Conservation (phyloP, 495 filamentous ascomycete species). For the Penicillium atrosanguineum region DNA sequence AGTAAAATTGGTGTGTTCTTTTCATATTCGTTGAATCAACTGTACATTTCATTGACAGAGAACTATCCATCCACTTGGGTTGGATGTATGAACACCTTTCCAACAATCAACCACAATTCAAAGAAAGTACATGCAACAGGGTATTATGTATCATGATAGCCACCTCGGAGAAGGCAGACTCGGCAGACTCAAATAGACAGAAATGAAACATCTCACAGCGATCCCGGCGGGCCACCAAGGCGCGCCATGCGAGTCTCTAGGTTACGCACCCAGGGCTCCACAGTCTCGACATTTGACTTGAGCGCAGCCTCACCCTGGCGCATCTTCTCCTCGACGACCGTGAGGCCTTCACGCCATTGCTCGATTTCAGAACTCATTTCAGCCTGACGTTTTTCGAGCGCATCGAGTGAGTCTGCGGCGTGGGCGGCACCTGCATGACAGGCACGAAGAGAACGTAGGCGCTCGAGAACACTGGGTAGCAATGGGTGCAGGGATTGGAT, state of each 20-base stretch:
- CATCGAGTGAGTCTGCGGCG: slow-evolving; percentile 75
- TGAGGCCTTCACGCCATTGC: slow-evolving; percentile 80
- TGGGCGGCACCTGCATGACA: slow-evolving; percentile 85
- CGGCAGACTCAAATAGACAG: slow-evolving; percentile 7
- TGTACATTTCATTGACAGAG: neutral
- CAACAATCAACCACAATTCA: slow-evolving; percentile 3
- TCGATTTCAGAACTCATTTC: slow-evolving; percentile 82
- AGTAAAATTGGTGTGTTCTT: neutral
- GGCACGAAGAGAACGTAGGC: slow-evolving; percentile 75
- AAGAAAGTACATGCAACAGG: slow-evolving; percentile 19
- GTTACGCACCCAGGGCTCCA: slow-evolving; percentile 86
- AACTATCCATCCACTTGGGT: neutral
- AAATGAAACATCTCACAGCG: neutral
- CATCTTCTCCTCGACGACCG: slow-evolving; percentile 74
- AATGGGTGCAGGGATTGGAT: slow-evolving; percentile 85
- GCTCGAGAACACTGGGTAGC: slow-evolving; percentile 80
- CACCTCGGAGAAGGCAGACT: neutral
- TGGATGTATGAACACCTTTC: slow-evolving; percentile 6
- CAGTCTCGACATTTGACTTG: slow-evolving; percentile 70
- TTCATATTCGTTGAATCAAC: neutral
- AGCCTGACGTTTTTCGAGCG: slow-evolving; percentile 73
- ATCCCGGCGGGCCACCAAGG: slow-evolving; percentile 32
- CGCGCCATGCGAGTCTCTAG: slow-evolving; percentile 72
- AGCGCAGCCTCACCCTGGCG: slow-evolving; percentile 65
- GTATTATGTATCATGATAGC: slow-evolving; percentile 25